A percentile compares a stretch with the other conserved stretches of the same genome.
These are phyloP conservation scores for Chamaecrista fasciculata DNA, from an alignment of 306 rosid genomes.

Conservation along the genomic window DNA sequence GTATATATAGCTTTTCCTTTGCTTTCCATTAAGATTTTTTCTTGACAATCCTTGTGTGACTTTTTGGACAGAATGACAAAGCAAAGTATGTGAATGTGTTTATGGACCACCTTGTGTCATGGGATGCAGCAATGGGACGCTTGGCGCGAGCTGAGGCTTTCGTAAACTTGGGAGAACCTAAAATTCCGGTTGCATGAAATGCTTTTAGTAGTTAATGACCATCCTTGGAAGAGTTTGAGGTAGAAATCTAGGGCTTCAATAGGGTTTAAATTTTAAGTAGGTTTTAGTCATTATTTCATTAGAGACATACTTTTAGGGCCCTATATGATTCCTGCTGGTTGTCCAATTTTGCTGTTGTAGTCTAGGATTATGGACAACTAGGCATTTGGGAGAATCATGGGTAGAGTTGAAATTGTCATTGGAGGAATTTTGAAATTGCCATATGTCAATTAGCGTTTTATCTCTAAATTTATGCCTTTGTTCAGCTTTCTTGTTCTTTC, in stretches of 20 bases:
- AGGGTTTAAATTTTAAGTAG: neutral
- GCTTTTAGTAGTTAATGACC: conserved; percentile 2
- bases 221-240: conserved; percentile 17
- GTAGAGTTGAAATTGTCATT: neutral
- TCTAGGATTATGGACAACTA: conserved; percentile 21
- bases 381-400: conserved; percentile 17
- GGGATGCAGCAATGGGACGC: conserved; percentile 72
- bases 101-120: conserved; percentile 84
- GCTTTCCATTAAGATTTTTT: conserved; percentile 6
- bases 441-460: neutral
- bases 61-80: conserved; percentile 73
- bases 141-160: conserved; percentile 69
- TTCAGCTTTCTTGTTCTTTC: neutral
- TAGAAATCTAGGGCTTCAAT: conserved; percentile 24
- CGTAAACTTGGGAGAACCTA: conserved; percentile 88
- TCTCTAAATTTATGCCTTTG: neutral
- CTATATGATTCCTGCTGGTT: conserved; percentile 23
- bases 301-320: neutral
- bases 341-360: conserved; percentile 31
- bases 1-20: neutral
- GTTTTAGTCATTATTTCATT: conserved; percentile 16
- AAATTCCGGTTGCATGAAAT: conserved; percentile 68
- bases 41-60: conserved; percentile 16
- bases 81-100: conserved; percentile 69
- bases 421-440: neutral